Base-by-base conservation (phyloP, 164 flowering plant genomes). In the Annona cherimola region DNA sequence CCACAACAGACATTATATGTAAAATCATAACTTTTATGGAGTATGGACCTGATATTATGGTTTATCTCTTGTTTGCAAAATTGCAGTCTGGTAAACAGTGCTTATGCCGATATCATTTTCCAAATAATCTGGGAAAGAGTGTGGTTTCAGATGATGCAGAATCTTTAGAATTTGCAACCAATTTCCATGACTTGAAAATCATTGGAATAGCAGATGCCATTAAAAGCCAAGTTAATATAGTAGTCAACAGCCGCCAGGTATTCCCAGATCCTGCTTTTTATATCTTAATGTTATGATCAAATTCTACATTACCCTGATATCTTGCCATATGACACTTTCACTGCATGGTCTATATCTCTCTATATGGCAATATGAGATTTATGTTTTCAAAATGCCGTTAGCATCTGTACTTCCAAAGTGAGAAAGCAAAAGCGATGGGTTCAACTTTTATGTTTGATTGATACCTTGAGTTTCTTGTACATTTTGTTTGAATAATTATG, bases 21-120 rank as follows among this genome's bases (percentile, higher is more conserved):
- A 9, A 50, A 50, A 11, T 50, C 14, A 2, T 50, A 11, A 50
- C 57, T 50, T 50, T 50, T 50, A 45, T 50, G 57, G 57, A 50
- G 9, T 50, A 64, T 43, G 72, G 45, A 39, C 16, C 50, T 20
- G 43, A 9, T 45, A 54, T 42, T 61, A 35, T 19, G 45, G 63
- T 45, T 44, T 59, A 26, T 26, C 35, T 71, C 20, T 71, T 35
- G 57, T 12, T 61, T 71, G 42, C 4, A 72, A 64, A 55, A 45
- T 61, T 82, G 83, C 89, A 95, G 99, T 88, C 92, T 42, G 99
- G 99, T 75, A 84, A 86, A 77, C 92, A 85, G 69, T 91, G 98
- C 82, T 81, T 95, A 42, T 96, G 99, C 74, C 83, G 83, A 69
- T 96, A 86, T 79, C 40, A 77, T 68, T 69, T 92, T 76, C 91